phyloP scores from a whole-genome alignment of 2,329 filamentous ascomycete species.

The Thelonectria rubi region DNA sequence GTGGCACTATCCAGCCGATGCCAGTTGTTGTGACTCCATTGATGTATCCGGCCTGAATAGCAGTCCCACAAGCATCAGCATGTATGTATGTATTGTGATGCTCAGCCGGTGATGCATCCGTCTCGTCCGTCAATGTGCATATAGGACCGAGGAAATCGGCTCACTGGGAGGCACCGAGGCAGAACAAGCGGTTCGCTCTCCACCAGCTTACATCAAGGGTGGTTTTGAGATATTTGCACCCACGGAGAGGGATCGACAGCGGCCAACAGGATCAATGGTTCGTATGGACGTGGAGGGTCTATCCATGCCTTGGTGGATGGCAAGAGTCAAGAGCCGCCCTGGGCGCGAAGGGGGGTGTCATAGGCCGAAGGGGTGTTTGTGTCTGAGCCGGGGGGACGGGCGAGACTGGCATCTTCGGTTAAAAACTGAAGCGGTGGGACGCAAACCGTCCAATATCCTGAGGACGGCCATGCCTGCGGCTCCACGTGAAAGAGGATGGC shows the following conservation, averaged over 20 bases:
- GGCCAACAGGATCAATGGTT: conserved; percentile 19
- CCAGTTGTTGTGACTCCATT: background rate
- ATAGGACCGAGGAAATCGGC: conserved; percentile 18
- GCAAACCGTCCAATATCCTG: conserved; percentile 30
- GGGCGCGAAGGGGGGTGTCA: conserved; percentile 8
- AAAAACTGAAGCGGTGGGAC: conserved; percentile 29
- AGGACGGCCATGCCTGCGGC: conserved; percentile 8
- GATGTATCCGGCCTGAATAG: background rate
- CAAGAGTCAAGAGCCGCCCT: conserved; percentile 21
- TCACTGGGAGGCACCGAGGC: conserved; percentile 13
- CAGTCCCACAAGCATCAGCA: conserved; percentile 11
- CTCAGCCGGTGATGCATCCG: background rate
- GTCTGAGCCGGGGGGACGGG: background rate
- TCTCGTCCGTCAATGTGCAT: conserved; percentile 2
- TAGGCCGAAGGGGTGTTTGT: background rate
- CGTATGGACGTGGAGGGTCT: conserved; percentile 5
- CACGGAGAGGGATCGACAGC: conserved; percentile 8
- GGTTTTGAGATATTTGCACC: conserved; percentile 25
- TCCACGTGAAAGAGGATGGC: conserved; percentile 9
- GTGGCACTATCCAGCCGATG: background rate
- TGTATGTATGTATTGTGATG: background rate
- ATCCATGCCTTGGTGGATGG: conserved; percentile 12
- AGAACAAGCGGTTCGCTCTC: conserved; percentile 14
- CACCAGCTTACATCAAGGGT: conserved; percentile 16
- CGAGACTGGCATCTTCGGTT: conserved; percentile 27